Base-by-base conservation (phyloP, 2,329 filamentous ascomycete species). In the Venturiaceae sp. region DNA sequence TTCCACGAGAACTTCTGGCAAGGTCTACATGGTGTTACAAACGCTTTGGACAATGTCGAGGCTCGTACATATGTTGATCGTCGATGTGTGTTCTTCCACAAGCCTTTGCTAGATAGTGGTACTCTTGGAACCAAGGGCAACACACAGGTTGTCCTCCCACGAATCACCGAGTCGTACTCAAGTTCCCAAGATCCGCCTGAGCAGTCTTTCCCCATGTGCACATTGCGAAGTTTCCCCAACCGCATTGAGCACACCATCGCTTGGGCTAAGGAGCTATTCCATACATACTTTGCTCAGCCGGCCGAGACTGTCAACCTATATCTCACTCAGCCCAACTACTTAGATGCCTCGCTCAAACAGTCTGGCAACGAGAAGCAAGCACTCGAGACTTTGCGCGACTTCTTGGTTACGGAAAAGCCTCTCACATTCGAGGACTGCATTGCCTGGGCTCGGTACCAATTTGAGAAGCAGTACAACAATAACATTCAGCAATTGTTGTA, bases 51-150 rank as follows among this genome's bases (percentile, higher is more conserved):
- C 80, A 99, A 99, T 64, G 91, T 99, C 7, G 92, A 97, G 70
- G 94, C 94, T 21, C 85, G 94, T 69, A 95, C 92, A 21, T 99
- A 99, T 64, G 92, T 99, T 60, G 94, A 99, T 71, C 83, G 92
- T 61, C 86, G 92, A 67, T 99, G 94, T 69, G 92, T 99, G 60
- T 96, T 97, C 80, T 99, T 97, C 87, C 89, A 87, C 72, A 97
- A 97, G 79, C 89, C 94, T 52, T 80, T 99, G 4, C 83, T 99
- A 9, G 94, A 99, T 79, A 96, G 92, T 69, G 94, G 94, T 63
- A 99, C 94, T 36, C 83, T 99, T n/a, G 94, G 94, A 55, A 97
- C 95, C 60, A 99, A 99, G 80, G 94, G 94, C 68, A 99, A 99
- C 76, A 96, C 91, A 6, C 94, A 99, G 69, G 94, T 99, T 60